Evolutionary conservation across 805 yeast species (phyloP), one percentile per base, ranked within the genome.

Genomic region (Suhomyces emberorum): DNA sequence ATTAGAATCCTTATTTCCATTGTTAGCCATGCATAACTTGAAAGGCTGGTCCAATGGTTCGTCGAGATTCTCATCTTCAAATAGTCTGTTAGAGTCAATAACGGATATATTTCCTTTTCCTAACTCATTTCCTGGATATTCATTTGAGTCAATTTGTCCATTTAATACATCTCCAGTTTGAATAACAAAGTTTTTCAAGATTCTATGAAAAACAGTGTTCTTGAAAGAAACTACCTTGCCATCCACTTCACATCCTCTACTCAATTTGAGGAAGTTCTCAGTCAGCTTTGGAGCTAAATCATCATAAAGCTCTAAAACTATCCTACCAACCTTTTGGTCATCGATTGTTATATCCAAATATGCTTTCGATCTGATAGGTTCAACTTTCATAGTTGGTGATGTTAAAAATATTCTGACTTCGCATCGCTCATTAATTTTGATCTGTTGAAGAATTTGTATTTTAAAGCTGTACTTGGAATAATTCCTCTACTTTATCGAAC

Each of bases 151-250:
- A 9, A 33, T 15, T 2, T 11, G n/a, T 7, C 77, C 77, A 51
- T 65, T 55, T 1, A 59, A 53, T 2, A 73, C 51, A 51, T 81
- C 86, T 26, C 89, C 89, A 3, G 77, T 79, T 55, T 83, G 89
- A 12, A 83, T 60, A 68, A 82, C 76, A 51, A 84, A 84, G 52
- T 80, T 83, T 50, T 75, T 79, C 34, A 83, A 65, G 2, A 81
- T 76, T 37, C 86, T 64, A 47, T 81, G 83, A 55, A 85, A 81
- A 26, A 57, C 62, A 27, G 71, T 75, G 15, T 63, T 54, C 41
- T 70, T 64, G 38, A 65, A 74, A 1, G 65, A 47, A 12, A 70
- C 48, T 8, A 23, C 10, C 8, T 32, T 18, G 10, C 21, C 21
- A 15, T n/a, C 22, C 8, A 24, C 16, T 4, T 11, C 7, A 12